Percentiles rank a stretch among this genome's conserved stretches.
These are phyloP conservation scores for Zoysia pacifica DNA, from an alignment of 176 grass and related monocot species.

Conservation along the genomic window DNA sequence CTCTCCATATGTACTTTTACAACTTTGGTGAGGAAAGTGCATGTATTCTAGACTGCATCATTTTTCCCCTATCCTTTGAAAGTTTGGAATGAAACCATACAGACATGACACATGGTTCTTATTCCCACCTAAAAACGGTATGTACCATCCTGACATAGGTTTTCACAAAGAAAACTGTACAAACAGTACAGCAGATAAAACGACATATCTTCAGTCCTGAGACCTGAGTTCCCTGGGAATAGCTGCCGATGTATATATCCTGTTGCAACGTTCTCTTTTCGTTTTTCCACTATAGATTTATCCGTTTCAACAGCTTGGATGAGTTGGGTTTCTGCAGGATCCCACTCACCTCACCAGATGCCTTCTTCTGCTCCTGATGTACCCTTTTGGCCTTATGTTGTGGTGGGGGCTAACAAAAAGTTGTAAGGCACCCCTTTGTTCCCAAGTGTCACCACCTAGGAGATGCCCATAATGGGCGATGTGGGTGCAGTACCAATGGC, in stretches of 20 bases:
- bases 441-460: constrained; percentile 33
- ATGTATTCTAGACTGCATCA: not conserved
- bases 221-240: not conserved
- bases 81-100: constrained; percentile 9
- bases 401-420: constrained; percentile 38
- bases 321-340: constrained; percentile 27
- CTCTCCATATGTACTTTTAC: not conserved
- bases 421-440: constrained; percentile 24
- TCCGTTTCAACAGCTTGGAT: constrained; percentile 29
- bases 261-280: constrained; percentile 16
- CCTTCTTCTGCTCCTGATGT: constrained; percentile 27
- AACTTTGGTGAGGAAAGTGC: not conserved
- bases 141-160: not conserved
- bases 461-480: constrained; percentile 35
- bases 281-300: constrained; percentile 15
- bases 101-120: not conserved
- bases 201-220: constrained; percentile 21
- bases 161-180: not conserved
- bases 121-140: not conserved
- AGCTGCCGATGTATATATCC: constrained; percentile 22
- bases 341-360: constrained; percentile 16
- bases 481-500: constrained; percentile 18
- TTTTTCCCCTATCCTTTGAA: not conserved
- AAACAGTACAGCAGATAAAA: constrained; percentile 28
- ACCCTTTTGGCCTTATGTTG: constrained; percentile 19